Base-by-base conservation (phyloP, 1,284 basidiomycete species). In the Boletus sp. region DNA sequence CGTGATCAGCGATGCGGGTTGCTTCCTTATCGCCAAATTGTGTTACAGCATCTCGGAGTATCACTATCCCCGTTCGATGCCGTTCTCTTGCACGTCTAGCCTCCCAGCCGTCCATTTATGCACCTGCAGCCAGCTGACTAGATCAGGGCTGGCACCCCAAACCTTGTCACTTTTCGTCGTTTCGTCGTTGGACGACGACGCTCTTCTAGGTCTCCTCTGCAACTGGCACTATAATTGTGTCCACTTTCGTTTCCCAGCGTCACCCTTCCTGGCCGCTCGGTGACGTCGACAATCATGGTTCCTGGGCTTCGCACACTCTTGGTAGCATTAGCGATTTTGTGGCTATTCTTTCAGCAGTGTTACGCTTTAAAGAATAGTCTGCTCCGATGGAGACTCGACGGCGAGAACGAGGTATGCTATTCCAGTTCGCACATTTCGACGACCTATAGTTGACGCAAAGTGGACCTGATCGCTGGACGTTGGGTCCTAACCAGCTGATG, bases 211-310 rank as follows among this genome's bases (percentile, higher is more conserved):
- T 17, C 22, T 32, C 41, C 17, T 41, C 37, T 35, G 22, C 33
- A 6, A 29, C 13, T 29, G 29, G 29, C 29, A 32, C 32, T 22
- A 30, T 16, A 4, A 16, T 44, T 16, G 29, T 37, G 4, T 52
- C 32, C 26, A 12, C 16, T 34, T 17, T 20, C 37, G 22, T 22
- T 26, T 29, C 25, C 29, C 17, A 34, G 29, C 37, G 17, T 27
- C 27, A 5, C 29, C 29, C 14, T 13, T 30, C 32, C 50, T 43
- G 46, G 41, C 46, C 43, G 4, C 36, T 34, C 7, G 13, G 36
- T 19, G 55, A 42, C 41, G 16, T 36, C 22, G 37, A 43, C 12
- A 30, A 19, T 16, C 20, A 57, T 52, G 56, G 16, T 40, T 23
- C 25, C 38, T 8, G 17, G 40, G 20, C n/a, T 47, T 44, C 36